Evolutionary conservation across 768 basidiomycete genomes (phyloP), one percentile per base, ranked within the genome.

Genomic region (Suillus placidus): DNA sequence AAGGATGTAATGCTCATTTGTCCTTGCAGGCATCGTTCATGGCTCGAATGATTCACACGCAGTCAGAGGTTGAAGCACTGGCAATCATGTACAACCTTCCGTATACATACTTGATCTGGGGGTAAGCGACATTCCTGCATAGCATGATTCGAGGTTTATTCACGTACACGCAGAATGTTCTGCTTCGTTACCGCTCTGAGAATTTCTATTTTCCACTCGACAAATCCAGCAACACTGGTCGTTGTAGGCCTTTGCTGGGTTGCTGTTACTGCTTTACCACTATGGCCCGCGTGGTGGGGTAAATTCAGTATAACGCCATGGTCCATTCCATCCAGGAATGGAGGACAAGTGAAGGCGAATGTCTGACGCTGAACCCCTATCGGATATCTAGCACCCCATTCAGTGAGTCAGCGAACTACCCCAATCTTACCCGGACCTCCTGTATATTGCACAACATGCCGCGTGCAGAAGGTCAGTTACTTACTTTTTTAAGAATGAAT

Each of bases 61-160:
- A 52, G 14, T 52, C 64, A 35, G 75, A 74, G 0, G 54, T 75
- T 2, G 77, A 78, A 64, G 66, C 70, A 1, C 64, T 79, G 13
- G 71, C 77, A 0, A 72, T 78, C 16, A 68, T 76, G 62, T 78
- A 73, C 63, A 77, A 72, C 61, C 66, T 78, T 34, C 77, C 77
- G 7, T 75, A 76, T 54, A 75, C 72, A 23, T 65, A 73, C 14
- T 68, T 77, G 40, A 72, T 78, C 68, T 77, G 72, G 70, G 69
- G 67, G 77, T 77, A 32, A 60, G 58, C 18, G 12, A 32, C 42
- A 60, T 20, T 20, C 26, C 18, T 30, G 58, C 38, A 30, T 30
- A 30, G 26, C 58, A 60, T 32, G 6, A 9, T 51, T 51, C 26
- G 20, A 30, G 26, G 12, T 60, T 42, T 60, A 42, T 32, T 42